These are phyloP conservation scores for Gaertneriomyces sp. DNA, from an alignment of 192 early-diverging fungal species.

Conservation along the genomic window DNA sequence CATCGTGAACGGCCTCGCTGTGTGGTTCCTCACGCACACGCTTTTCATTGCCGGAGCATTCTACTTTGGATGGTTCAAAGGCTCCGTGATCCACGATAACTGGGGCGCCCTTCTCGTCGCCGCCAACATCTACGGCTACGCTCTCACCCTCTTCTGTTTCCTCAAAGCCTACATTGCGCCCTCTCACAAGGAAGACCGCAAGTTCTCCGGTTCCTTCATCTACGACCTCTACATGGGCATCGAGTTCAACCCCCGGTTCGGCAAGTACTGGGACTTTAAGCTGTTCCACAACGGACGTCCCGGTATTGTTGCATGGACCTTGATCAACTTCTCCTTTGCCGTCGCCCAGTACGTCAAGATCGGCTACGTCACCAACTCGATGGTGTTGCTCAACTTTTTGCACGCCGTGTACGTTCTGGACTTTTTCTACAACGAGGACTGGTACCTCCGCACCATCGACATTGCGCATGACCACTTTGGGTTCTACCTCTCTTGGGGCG, in stretches of 20 bases:
- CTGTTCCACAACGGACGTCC: constrained; percentile 80
- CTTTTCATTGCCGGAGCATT: constrained; percentile 63
- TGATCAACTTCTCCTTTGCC: constrained; percentile 75
- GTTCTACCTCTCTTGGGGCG: constrained; percentile 81
- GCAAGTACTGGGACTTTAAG: constrained; percentile 76
- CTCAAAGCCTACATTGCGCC: constrained; percentile 69
- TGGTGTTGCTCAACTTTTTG: constrained; percentile 71
- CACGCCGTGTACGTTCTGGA: constrained; percentile 74
- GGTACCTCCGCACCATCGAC: constrained; percentile 82
- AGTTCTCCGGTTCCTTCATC: constrained; percentile 68
- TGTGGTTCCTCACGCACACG: constrained; percentile 67
- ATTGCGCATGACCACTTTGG: constrained; percentile 85
- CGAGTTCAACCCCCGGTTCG: constrained; percentile 77
- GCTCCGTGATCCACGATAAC: constrained; percentile 70
- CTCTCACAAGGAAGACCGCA: constrained; percentile 71
- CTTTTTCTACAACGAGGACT: constrained; percentile 78
- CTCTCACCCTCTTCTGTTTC: constrained; percentile 68
- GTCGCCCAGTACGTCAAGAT: constrained; percentile 70
- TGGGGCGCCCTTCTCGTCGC: constrained; percentile 69
- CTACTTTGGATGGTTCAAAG: constrained; percentile 58
- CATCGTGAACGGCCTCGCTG: constrained; percentile 73
- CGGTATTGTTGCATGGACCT: constrained; percentile 81
- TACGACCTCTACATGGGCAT: constrained; percentile 80
- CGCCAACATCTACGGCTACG: constrained; percentile 74
- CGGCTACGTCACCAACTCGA: constrained; percentile 76